Base-by-base conservation (phyloP, 2,329 filamentous ascomycete genomes). In the Penicillium expansum region DNA sequence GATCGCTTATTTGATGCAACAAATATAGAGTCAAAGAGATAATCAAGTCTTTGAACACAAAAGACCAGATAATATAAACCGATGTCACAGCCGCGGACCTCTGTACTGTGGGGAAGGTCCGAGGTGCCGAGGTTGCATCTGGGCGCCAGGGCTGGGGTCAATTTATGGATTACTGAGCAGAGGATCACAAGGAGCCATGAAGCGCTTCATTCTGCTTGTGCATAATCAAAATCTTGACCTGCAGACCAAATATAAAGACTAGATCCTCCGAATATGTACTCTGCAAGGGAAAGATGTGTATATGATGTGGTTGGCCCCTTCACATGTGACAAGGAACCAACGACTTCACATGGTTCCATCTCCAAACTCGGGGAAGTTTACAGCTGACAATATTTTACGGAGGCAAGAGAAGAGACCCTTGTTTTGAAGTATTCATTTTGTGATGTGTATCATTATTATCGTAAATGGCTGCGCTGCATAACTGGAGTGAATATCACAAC, bases 71-170 rank as follows among this genome's bases (percentile, higher is more conserved):
- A 56, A 41, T 47, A 47, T 52, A 47, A 33, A 52, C 48, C 27
- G 27, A 27, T 41, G 33, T 43, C 3, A 44, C 13, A 59, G 59
- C 67, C 67, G 67, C 65, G 68, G 68, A 63, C 59, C 53, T 61
- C 51, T 59, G 35, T 60, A 54, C 50, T 66, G 67, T 67, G 67
- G 67, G 63, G 67, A 52, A 62, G 52, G 29, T 18, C 33, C 48
- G 45, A 71, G 56, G 67, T 71, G 67, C 70, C 70, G 70, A 72
- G 70, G 70, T 70, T 62, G 20, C 41, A 43, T n/a, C 41, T 43
- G 22, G 20, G 39, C 39, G 10, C 9, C n/a, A 37, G 9, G 35
- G 35, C n/a, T 38, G 35, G 29, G 29, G 30, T 18, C 51, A 24
- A 29, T 50, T 53, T 53, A 8, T 43, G n/a, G 52, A 55, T 51